Conservation (phyloP, 2,329 filamentous ascomycete genomes). For the Penicillium hesseltinei region DNA sequence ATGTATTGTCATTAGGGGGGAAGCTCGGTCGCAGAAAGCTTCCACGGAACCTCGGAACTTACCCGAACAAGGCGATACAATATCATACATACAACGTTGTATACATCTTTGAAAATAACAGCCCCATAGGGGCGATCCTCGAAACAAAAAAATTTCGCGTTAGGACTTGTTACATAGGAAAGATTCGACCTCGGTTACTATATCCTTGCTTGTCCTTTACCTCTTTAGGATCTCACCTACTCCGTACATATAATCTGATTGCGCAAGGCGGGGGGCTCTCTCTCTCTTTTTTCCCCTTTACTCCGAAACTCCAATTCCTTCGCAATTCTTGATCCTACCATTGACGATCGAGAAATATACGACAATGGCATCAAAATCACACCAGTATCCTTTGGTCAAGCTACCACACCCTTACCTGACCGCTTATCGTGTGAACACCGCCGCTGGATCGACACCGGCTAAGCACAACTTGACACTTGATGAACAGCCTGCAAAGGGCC, state of each 20-base stretch:
- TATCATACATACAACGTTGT: background rate
- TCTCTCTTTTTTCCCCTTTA: background rate
- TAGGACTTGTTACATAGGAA: background rate
- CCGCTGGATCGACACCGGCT: constrained; percentile 27
- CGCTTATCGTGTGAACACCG: constrained; percentile 39
- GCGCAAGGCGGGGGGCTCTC: background rate
- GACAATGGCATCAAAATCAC: constrained; percentile 15
- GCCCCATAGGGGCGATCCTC: background rate
- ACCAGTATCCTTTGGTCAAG: constrained; percentile 41
- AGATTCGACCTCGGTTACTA: constrained; percentile 8
- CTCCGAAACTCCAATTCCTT: background rate
- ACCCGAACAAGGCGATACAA: background rate
- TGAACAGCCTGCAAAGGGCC: constrained; percentile 29
- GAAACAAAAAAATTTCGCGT: background rate
- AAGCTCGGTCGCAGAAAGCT: background rate
- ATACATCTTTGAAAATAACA: background rate
- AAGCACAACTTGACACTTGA: constrained; percentile 37
- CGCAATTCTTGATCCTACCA: background rate
- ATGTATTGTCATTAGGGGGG: background rate
- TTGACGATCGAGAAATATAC: background rate
- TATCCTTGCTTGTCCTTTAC: background rate
- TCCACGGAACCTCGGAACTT: constrained; percentile 8
- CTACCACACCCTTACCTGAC: constrained; percentile 50
- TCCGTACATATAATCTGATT: constrained; percentile 2
- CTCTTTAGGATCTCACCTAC: background rate